These are phyloP conservation scores for Penicillium sp. DNA, from an alignment of 2,329 filamentous ascomycete genomes.

Conservation along the genomic window DNA sequence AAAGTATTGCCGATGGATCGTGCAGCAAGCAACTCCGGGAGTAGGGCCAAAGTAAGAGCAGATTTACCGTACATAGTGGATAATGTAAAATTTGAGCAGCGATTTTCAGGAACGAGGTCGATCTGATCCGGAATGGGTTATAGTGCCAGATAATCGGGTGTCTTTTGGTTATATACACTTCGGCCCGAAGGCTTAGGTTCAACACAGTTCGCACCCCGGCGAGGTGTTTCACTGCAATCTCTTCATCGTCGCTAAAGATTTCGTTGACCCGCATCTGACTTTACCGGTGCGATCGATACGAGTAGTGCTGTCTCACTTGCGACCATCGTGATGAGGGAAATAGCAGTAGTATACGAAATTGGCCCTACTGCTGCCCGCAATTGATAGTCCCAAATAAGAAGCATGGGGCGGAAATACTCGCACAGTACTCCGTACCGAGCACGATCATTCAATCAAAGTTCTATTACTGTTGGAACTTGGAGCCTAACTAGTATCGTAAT, in stretches of 20 bases:
- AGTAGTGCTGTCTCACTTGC: not conserved
- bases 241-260: too few species aligned
- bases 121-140: not conserved
- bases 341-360: not conserved
- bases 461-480: not conserved
- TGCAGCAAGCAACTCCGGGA: not conserved
- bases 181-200: too few species aligned
- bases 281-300: not conserved
- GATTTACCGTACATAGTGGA: not conserved
- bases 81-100: not conserved
- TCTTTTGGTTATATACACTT: too few species aligned
- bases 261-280: too few species aligned
- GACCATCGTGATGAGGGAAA: not conserved
- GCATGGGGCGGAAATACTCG: too few species aligned
- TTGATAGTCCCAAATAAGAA: too few species aligned
- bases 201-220: too few species aligned
- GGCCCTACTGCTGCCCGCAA: too few species aligned
- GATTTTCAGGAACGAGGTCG: not conserved
- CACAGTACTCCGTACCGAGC: too few species aligned
- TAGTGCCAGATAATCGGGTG: not conserved
- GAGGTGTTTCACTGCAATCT: too few species aligned
- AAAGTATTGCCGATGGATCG: too few species aligned
- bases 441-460: too few species aligned
- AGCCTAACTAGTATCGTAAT: not conserved
- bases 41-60: conserved; percentile 4